Base-by-base conservation (phyloP, 2,329 filamentous ascomycete genomes). In the Myriosclerotinia scirpicola region DNA sequence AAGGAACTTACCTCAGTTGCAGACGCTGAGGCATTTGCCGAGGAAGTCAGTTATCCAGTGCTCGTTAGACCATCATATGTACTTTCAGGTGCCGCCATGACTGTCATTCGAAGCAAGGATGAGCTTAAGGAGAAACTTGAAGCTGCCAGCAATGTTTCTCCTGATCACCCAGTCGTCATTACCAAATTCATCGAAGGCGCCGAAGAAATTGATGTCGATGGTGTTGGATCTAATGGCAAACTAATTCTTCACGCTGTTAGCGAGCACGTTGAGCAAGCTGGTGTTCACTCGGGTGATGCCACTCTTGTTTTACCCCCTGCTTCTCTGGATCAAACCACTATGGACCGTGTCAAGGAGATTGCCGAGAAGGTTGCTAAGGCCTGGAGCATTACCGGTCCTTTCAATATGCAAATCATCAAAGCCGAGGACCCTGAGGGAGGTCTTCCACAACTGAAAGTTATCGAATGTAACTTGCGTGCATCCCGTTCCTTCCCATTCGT, bases 371-470 rank as follows among this genome's bases (percentile, higher is more conserved):
- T 99, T 63, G 95, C 95, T 72, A 91, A 95, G 81, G 95, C 95
- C 58, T 97, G 94, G 92, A 93, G 86, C 76, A 98, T 98, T 79
- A 98, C 93, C 26, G 95, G 95, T 65, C 95, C 95, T 67, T 99
- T 98, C 87, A 99, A 99, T 85, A 98, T 99, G 94, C 95, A 99
- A 78, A 96, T 99, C 80, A 98, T 99, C 85, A 96, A 96, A 83
- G 92, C 91, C 46, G 84, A 91, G 15, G 83, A 90, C 75, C 87
- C 90, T 42, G 88, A 91, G 67, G 90, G 90, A 67, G 89, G 89
- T 66, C 85, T 90, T 76, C 87, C 91, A 44, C 83, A 86, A 38
- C 86, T 98, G 71, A 97, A 97, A 84, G 94, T 98, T 75, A 98
- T 98, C 70, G 94, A 98, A 81, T 98, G 94, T 83, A 98, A 98